These are phyloP conservation scores for Russula lepida DNA, from an alignment of 768 basidiomycete genomes.

Conservation along the genomic window DNA sequence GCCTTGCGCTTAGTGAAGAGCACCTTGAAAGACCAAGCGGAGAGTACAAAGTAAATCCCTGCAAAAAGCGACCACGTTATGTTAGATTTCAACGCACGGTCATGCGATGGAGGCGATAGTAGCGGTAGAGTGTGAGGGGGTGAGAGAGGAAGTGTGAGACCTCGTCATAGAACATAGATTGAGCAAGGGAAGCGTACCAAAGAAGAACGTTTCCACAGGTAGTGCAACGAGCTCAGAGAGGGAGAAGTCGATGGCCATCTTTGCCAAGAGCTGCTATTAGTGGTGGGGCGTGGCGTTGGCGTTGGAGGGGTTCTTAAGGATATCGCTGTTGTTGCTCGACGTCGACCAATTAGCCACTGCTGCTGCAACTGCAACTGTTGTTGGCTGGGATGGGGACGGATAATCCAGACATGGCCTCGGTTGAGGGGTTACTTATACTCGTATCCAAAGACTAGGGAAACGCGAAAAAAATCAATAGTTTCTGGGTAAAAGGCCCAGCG, in stretches of 20 bases:
- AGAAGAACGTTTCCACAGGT: slow-evolving; percentile 15
- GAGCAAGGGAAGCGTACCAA: slow-evolving; percentile 1
- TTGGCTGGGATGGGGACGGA: background rate
- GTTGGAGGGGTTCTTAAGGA: background rate
- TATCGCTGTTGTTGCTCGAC: background rate
- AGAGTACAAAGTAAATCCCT: slow-evolving; percentile 15
- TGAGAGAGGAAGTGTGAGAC: background rate
- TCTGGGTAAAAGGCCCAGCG: too few relatives aligned
- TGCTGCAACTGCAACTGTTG: background rate
- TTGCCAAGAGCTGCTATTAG: background rate
- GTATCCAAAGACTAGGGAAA: background rate
- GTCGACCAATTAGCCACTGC: too few relatives aligned
- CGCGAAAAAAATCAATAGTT: background rate
- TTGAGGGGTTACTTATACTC: background rate
- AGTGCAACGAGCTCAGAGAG: slow-evolving; percentile 18
- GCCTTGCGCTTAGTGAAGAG: slow-evolving; percentile 14
- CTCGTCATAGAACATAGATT: too few relatives aligned
- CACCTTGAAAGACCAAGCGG: slow-evolving; percentile 1
- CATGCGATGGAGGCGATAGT: too few relatives aligned
- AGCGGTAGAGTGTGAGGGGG: background rate
- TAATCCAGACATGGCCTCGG: background rate
- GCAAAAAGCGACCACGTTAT: background rate
- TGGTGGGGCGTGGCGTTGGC: background rate
- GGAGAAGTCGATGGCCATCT: slow-evolving; percentile 16
- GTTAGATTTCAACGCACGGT: background rate